Evolutionary conservation across 2,329 filamentous ascomycete genomes (phyloP), one percentile per base, ranked within the genome.

Genomic region (Colletotrichum limetticola): DNA sequence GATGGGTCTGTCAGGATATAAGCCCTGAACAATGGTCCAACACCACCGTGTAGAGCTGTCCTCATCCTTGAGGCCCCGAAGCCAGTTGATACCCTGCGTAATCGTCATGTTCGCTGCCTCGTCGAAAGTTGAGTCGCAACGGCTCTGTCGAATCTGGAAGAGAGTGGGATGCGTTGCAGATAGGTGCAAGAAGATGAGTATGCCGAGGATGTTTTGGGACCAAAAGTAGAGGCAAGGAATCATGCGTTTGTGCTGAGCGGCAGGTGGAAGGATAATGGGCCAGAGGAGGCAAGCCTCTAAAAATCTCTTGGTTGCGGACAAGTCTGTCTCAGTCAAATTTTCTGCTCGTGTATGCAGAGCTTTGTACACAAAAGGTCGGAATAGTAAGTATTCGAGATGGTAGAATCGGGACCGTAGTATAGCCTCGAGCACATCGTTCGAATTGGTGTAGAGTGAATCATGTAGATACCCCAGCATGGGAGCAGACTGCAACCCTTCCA

Each of bases 211-310:
- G 72, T 90, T 91, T 75, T 91, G 89, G 9, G 89, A 89, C 87
- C 90, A 92, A 66, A 90, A 89, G 77, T 91, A 91, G 1, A 89
- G 76, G 68, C 88, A 87, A 1, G 90, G 90, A 0, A 92, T 81
- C 5, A 92, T 83, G 46, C 90, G 82, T 79, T 92, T 92, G 78
- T 87, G 87, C 66, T 86, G 83, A 74, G 87, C 87, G 0, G 87
- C 85, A 0, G 90, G 90, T 8, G 88, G 86, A 81, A 91, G 86
- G 26, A 86, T 84, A 28, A 92, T 83, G 1, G 90, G 90, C 90
- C 90, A 92, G 68, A 87, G 84, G 16, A 91, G 81, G n/a, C 85
- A 87, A 1, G 88, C 85, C 75, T 87, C 84, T 19, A 92, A 84
- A 74, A 90, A 91, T 69, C 88, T 84, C 4, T 86, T 89, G n/a